Evolutionary conservation across 2,329 filamentous ascomycete genomes (phyloP), one percentile per base, ranked within the genome.

Genomic region (Neopestalotiopsis sp.): DNA sequence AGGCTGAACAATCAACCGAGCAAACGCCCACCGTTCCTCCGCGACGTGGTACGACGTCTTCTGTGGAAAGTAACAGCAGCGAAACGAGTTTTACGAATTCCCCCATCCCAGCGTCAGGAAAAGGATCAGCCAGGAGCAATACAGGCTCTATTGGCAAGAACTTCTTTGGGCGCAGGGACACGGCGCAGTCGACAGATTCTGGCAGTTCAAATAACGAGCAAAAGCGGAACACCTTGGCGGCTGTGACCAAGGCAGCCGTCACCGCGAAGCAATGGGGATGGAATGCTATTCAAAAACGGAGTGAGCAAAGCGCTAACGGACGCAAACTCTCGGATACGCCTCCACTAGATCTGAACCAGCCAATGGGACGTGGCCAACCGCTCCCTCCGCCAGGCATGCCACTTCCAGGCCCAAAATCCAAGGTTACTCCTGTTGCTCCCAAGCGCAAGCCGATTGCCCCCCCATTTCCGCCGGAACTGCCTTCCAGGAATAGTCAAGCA

Each of bases 291-390:
- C 77, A 79, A 38, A 73, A 76, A 9, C 76, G 78, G 63, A 68
- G 69, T 28, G 76, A 78, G 4, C 74, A 70, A 56, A 76, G 72
- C 30, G 67, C 70, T 9, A 74, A 78, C 53, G 75, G 75, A 32
- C 74, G 76, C 34, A 78, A 78, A 65, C 68, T 76, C 14, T 76
- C 77, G 5, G 77, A 79, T 66, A 72, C 76, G 28, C 74, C 69
- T 12, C n/a, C 73, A 1, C 70, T 79, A 14, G 77, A 79, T 63
- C 70, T 78, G 10, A 79, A 77, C 67, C 75, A 77, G 64, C 78
- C 78, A 28, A 79, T 79, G 78, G 78, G 78, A 14, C 76, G 78
- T 9, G 78, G 78, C 6, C 77, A 78, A 20, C 78, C 78, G 1
- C 69, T 79, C 2, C 78, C 78, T 5, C 77, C 78, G 9, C 77